phyloP scores from a whole-genome alignment of 78 protist genomes.

The Dictyostelium discoideum region DNA sequence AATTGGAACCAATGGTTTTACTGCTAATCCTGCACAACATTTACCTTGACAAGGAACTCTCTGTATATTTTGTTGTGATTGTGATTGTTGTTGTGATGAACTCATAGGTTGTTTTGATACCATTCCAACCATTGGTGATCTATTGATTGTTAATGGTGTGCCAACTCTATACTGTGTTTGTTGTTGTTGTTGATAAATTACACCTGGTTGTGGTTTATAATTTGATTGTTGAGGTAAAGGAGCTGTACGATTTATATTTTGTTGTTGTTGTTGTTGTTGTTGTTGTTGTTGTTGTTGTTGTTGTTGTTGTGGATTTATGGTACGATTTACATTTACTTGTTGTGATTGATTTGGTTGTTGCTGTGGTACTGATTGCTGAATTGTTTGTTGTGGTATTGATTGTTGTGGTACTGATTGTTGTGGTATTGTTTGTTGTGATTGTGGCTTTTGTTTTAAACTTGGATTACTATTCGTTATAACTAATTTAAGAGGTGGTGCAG shows the following conservation, averaged over 20 bases:
- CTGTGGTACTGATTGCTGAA: not conserved
- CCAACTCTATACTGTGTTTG: not conserved
- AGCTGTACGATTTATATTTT: not conserved
- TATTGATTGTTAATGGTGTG: not conserved
- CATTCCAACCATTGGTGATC: not conserved
- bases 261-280: not conserved
- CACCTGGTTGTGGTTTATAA: not conserved
- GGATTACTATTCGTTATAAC: not conserved
- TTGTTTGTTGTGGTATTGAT: not conserved
- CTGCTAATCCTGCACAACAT: conserved; percentile 16
- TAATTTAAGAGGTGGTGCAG: not conserved
- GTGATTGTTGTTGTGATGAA: not conserved
- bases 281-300: not conserved
- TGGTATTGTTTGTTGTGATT: not conserved
- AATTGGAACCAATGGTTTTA: conserved; percentile 25
- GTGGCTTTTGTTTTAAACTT: not conserved
- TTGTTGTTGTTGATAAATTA: not conserved
- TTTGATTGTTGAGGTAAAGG: not conserved
- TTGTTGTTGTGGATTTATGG: not conserved
- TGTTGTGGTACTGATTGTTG: not conserved
- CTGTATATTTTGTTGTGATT: not conserved
- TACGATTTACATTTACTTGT: not conserved
- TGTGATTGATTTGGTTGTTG: not conserved
- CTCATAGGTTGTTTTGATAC: not conserved
- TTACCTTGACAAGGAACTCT: conserved; percentile 25